phyloP scores from a whole-genome alignment of 1,284 basidiomycete species.

The Athelia psychrophila region DNA sequence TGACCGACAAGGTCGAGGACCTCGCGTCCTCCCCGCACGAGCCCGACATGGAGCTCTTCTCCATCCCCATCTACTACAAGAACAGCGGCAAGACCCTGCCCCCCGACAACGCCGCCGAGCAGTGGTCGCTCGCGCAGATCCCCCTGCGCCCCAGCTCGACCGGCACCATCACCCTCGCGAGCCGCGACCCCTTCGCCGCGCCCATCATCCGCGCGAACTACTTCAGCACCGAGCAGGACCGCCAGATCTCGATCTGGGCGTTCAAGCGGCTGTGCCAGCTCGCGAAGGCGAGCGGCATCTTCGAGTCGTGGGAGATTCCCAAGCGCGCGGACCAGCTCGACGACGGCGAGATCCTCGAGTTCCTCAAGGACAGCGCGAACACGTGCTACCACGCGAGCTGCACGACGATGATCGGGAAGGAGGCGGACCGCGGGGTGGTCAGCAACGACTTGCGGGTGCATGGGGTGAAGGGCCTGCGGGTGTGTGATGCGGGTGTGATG shows the following conservation, averaged over 20 bases:
- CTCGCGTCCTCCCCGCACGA: neutral
- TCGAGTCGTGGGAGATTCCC: constrained; percentile 20
- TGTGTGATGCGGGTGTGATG: constrained; percentile 37
- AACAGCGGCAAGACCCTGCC: constrained; percentile 5
- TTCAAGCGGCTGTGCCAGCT: constrained; percentile 11
- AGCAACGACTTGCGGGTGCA: constrained; percentile 34
- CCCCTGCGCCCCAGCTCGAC: constrained; percentile 22
- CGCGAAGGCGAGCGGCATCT: constrained; percentile 26
- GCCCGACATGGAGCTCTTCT: neutral
- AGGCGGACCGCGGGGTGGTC: constrained; percentile 25
- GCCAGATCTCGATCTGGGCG: neutral
- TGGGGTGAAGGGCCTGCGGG: constrained; percentile 30
- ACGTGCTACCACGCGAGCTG: constrained; percentile 34
- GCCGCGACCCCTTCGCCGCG: constrained; percentile 30
- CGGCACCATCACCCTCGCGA: constrained; percentile 33
- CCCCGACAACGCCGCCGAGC: constrained; percentile 19
- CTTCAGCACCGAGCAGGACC: constrained; percentile 17
- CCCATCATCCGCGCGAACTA: constrained; percentile 39
- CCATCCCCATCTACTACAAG: neutral
- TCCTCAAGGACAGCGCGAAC: constrained; percentile 26
- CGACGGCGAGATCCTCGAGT: constrained; percentile 28
- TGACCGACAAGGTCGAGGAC: neutral
- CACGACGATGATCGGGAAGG: constrained; percentile 23
- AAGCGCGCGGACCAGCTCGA: constrained; percentile 23
- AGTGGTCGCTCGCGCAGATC: constrained; percentile 10